Evolutionary conservation across 2,329 filamentous ascomycete species (phyloP).

Genomic region (Lachnellula suecica): DNA sequence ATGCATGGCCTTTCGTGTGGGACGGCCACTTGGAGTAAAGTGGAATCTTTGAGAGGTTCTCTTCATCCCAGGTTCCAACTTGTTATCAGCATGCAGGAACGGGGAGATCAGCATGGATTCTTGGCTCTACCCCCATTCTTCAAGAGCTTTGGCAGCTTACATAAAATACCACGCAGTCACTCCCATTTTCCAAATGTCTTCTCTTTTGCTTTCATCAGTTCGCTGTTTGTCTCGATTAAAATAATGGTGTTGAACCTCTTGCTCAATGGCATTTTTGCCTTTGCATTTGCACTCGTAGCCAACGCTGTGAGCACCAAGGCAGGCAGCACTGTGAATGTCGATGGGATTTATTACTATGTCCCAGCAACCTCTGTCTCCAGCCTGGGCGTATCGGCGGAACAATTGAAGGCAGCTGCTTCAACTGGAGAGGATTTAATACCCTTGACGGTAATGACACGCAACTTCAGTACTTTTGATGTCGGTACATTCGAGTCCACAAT

Average conservation of each 20-base stretch:
- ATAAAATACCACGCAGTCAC: not conserved
- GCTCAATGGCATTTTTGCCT: not conserved
- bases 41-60: not conserved
- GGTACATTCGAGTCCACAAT: slow-evolving; percentile 19
- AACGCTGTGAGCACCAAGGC: slow-evolving; percentile 10
- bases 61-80: not conserved
- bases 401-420: slow-evolving; percentile 11
- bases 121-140: not conserved
- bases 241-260: not conserved
- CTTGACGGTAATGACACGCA: slow-evolving; percentile 26
- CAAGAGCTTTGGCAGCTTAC: not conserved
- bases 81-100: not conserved
- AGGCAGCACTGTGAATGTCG: slow-evolving; percentile 23
- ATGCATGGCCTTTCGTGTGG: not conserved
- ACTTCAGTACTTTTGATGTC: slow-evolving; percentile 17
- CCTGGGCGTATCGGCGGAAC: slow-evolving; percentile 16
- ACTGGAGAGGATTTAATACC: slow-evolving; percentile 24
- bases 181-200: not conserved
- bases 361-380: slow-evolving; percentile 22
- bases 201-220: not conserved
- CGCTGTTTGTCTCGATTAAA: not conserved
- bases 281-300: slow-evolving; percentile 2
- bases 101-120: no score
- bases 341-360: slow-evolving; percentile 35
- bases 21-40: not conserved